phyloP scores from a whole-genome alignment of 495 filamentous ascomycete species.

The Penicillium lividum region DNA sequence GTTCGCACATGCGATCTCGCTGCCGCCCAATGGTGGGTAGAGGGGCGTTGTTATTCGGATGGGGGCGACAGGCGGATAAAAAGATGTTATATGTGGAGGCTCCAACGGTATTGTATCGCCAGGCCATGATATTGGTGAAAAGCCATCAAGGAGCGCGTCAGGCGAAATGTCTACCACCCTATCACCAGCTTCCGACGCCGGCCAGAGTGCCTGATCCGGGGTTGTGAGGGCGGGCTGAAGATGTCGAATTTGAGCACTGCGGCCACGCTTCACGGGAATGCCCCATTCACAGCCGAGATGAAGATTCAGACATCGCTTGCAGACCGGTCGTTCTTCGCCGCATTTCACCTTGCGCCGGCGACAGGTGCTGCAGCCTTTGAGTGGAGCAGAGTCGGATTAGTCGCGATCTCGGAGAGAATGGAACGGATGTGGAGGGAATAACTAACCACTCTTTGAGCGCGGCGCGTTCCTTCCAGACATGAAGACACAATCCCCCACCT shows the following conservation, averaged over 20 bases:
- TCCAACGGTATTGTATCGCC: slow-evolving; percentile 15
- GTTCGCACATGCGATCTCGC: slow-evolving; percentile 36
- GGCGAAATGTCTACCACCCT: slow-evolving; percentile 12
- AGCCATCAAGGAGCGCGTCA: slow-evolving; percentile 11
- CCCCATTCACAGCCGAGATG: slow-evolving; percentile 43
- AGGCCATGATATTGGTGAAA: slow-evolving; percentile 26
- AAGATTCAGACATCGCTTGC: slow-evolving; percentile 43
- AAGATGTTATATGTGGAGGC: slow-evolving; percentile 8
- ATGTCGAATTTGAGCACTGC: slow-evolving; percentile 31
- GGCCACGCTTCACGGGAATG: slow-evolving; percentile 33
- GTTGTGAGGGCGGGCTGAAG: slow-evolving; percentile 30
- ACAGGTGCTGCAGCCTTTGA: slow-evolving; percentile 54
- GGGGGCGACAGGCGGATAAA: slow-evolving; percentile 14
- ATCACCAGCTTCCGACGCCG: slow-evolving; percentile 16
- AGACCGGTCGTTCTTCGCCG: slow-evolving; percentile 53
- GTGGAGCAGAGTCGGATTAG: slow-evolving; percentile 3
- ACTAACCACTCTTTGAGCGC: slow-evolving; percentile 47
- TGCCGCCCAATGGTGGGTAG: slow-evolving; percentile 28
- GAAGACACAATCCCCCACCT: slow-evolving; percentile 27
- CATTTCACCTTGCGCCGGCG: slow-evolving; percentile 59
- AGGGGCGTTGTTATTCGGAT: slow-evolving; percentile 20
- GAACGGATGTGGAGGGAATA: slow-evolving; percentile 5
- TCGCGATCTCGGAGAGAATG: slow-evolving; percentile 3
- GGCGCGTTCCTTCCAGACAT: slow-evolving; percentile 49
- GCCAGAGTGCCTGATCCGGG: slow-evolving; percentile 15